These are phyloP conservation scores for Flammula alnicola DNA, from an alignment of 1,284 basidiomycete species.

Conservation along the genomic window DNA sequence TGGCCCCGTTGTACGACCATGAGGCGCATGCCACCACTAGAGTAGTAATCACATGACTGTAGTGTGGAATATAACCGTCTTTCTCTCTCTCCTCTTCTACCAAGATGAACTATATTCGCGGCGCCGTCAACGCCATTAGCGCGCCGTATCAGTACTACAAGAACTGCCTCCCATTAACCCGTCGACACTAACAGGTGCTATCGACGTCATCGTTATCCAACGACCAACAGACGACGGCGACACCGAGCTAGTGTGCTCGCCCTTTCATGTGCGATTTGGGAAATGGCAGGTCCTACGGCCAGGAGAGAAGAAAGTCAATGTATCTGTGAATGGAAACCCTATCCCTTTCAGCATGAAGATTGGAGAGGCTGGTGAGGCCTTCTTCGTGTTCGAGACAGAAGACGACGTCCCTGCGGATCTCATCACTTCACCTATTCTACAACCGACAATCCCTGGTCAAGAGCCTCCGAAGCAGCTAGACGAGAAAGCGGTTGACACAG, in stretches of 20 bases:
- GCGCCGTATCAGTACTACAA: slow-evolving; percentile 85
- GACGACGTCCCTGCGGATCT: slow-evolving; percentile 92
- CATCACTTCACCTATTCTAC: slow-evolving; percentile 90
- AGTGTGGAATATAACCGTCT: slow-evolving; percentile 23
- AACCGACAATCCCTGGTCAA: slow-evolving; percentile 54
- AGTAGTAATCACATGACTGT: slow-evolving; percentile 34
- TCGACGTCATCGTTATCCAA: slow-evolving; percentile 95
- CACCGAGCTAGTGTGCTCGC: slow-evolving; percentile 86
- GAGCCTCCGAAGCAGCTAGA: slow-evolving; percentile 36
- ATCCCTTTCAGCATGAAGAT: slow-evolving; percentile 99
- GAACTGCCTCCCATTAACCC: slow-evolving; percentile 84
- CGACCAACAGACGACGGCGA: slow-evolving; percentile 67
- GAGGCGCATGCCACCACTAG: slow-evolving; percentile 41
- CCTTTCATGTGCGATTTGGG: slow-evolving; percentile 98
- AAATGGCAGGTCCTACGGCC: slow-evolving; percentile 97
- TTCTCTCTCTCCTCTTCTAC: slow-evolving; percentile 12
- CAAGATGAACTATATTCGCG: slow-evolving; percentile 81
- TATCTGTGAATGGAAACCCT: slow-evolving; percentile 79
- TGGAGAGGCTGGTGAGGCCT: slow-evolving; percentile 97
- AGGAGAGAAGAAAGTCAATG: slow-evolving; percentile 92
- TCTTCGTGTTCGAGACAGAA: slow-evolving; percentile 98
- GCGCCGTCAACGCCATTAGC: slow-evolving; percentile 79
- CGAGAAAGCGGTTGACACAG: slow-evolving; percentile 36
- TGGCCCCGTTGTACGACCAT: slow-evolving; percentile 61
- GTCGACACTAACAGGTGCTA: slow-evolving; percentile 92